Base-by-base conservation (phyloP, 2,329 filamentous ascomycete species). In the Malbranchea zuffiana region DNA sequence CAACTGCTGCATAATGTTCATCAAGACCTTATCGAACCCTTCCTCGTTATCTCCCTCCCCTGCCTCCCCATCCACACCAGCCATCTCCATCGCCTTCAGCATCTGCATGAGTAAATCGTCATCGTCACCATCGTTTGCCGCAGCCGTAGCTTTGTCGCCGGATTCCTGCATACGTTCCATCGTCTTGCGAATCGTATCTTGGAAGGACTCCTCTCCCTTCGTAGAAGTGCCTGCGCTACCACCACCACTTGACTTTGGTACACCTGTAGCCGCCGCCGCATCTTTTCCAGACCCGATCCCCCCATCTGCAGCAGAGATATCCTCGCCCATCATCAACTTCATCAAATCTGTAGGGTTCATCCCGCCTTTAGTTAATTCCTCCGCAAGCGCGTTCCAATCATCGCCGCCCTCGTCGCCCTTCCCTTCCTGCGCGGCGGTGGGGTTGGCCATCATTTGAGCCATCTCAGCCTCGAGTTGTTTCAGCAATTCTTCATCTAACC, bases 1-100 rank as follows among this genome's bases (percentile, higher is more conserved):
- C 45, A 98, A 71, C 60, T 98, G 87, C 63, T 96, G 85, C 88
- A 98, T 96, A 85, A 96, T 94, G 37, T 82, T 83, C 71, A 93
- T 76, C 42, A 98, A 74, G 77, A 96, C 85, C 64, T 93, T 88
- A 40, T 84, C 86, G 51, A 96, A 82, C 49, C 93, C 86, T 50
- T 90, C 86, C 39, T 95, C 85, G n/a, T n/a, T n/a, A 42, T 67
- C 59, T 16, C 70, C 62, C 21, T 30, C 38, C 3, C 25, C 37
- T 5, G 28, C 38, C 74, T 41, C 23, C 27, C 44, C 42, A 35
- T 33, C 28, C 19, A 24, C 19, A 5, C 40, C 71, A 5, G 75
- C 70, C 15, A 73, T 71, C 51, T 84, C 81, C 65, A 95, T 79
- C 44, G 90, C 82, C 59, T 90, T 90, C 52, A 98, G 71, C 68